A percentile compares a stretch with the other conserved stretches of the same genome.
Conservation (phyloP, 1,284 basidiomycete species). For the Athelia psychrophila region DNA sequence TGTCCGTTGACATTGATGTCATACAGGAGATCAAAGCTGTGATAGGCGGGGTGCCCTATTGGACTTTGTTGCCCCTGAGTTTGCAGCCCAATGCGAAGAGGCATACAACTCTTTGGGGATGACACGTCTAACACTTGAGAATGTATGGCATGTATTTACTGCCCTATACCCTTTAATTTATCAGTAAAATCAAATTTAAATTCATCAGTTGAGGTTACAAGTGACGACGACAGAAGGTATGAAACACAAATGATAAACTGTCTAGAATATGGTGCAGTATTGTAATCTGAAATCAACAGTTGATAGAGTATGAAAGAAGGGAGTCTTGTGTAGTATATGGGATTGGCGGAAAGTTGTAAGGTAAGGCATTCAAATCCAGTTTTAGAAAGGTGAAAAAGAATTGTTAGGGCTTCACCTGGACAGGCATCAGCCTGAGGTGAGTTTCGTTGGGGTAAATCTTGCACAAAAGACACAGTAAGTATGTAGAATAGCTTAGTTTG, state of each 20-base stretch:
- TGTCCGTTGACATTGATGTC: slow-evolving; percentile 16
- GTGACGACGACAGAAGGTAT: not conserved
- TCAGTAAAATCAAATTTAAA: not conserved
- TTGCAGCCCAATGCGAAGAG: slow-evolving; percentile 9
- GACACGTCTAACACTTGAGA: slow-evolving; percentile 10
- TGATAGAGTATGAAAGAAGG: not conserved
- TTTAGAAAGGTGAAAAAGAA: not conserved
- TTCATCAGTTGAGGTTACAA: not conserved
- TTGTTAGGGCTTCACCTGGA: not conserved
- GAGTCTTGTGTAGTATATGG: no score
- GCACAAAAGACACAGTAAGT: not conserved
- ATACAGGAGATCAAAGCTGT: slow-evolving; percentile 19
- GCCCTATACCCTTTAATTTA: not conserved
- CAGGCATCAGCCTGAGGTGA: not conserved
- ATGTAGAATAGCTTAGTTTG: not conserved
- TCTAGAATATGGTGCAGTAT: not conserved
- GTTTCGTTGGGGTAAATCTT: not conserved
- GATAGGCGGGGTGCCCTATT: slow-evolving; percentile 17
- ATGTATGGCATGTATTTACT: slow-evolving; percentile 16
- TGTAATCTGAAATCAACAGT: not conserved
- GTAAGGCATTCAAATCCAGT: no score
- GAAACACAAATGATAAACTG: not conserved
- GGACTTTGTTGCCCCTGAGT: slow-evolving; percentile 17
- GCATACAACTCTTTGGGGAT: slow-evolving; percentile 13
- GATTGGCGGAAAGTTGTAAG: no score